These are phyloP conservation scores for Eleusine coracana DNA, from an alignment of 176 grass and related monocot genomes.

Conservation along the genomic window DNA sequence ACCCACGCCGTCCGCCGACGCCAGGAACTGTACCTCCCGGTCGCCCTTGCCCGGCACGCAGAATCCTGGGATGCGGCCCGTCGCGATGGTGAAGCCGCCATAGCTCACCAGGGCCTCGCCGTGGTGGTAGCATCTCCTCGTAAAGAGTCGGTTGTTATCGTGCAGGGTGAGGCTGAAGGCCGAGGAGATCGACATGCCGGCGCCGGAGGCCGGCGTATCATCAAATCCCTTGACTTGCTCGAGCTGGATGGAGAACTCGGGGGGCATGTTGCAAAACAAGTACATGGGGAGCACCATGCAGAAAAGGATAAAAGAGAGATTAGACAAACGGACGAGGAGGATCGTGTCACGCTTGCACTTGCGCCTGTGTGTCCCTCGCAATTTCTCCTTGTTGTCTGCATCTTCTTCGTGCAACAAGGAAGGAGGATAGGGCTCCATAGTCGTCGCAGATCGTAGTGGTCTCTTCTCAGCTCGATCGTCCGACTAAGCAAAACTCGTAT, in stretches of 20 bases:
- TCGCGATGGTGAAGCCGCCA: background rate
- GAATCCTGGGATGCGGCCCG: constrained; percentile 9
- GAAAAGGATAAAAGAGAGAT: background rate
- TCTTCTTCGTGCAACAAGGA: background rate
- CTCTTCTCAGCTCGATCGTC: background rate
- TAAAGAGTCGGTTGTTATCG: background rate
- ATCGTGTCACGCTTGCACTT: background rate
- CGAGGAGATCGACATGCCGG: no score
- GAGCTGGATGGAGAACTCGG: constrained; percentile 23
- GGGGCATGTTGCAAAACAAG: background rate
- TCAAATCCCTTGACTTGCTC: background rate
- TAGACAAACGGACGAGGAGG: background rate
- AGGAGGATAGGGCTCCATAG: background rate
- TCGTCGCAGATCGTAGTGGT: background rate
- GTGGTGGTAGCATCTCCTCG: background rate
- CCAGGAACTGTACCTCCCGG: background rate
- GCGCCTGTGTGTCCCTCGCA: background rate
- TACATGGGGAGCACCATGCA: background rate
- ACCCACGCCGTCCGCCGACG: background rate
- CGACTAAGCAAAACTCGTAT: no score
- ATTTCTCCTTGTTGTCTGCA: background rate
- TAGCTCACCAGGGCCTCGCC: constrained; percentile 9
- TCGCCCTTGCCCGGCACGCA: background rate
- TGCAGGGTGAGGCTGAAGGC: constrained; percentile 3
- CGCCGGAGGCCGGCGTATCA: background rate